Base-by-base conservation (phyloP, 2,329 filamentous ascomycete species). In the Cercospora janseana region DNA sequence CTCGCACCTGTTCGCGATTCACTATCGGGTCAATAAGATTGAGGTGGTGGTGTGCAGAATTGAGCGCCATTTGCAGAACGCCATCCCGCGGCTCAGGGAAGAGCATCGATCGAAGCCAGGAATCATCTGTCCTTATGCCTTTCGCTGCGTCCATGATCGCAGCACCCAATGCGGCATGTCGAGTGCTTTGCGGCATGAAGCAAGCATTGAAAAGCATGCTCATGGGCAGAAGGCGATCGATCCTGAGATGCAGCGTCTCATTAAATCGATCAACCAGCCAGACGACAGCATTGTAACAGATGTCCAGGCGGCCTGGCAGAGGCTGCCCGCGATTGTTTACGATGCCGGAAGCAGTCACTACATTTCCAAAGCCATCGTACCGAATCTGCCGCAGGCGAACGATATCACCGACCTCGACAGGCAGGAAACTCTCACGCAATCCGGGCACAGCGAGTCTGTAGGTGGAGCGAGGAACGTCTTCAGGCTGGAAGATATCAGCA, bases 1-100 rank as follows among this genome's bases (percentile, higher is more conserved):
- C 73, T 57, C 71, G 71, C 46, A 70, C 57, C 59, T 78, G 75
- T 57, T 78, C 75, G 56, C 71, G 75, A 51, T 78, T 77, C 10
- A 77, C 60, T 26, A 64, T 56, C 5, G 51, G 26, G 54, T 78
- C 75, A 37, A 69, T 68, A 43, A 71, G 66, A 1, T 62, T 54
- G 15, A 69, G 64, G 31, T 64, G 61, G 47, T 66, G 67, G 4
- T 60, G 55, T 4, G 67, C 60, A 9, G 56, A 65, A 28, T 72
- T 68, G 23, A 77, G 61, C 5, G 49, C 62, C 6, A 54, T 67
- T 52, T 77, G 74, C 18, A 69, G 50, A 3, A 58, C 44, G 10
- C 71, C 72, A 52, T 76, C 63, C 2, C 40, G 20, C 9, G 66
- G 52, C 1, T 57, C 59, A 1, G 75, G 75, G 45, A 76, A 76